These are phyloP conservation scores for Herpomyces periplanetae DNA, from an alignment of 2,329 filamentous ascomycete genomes.

Conservation along the genomic window DNA sequence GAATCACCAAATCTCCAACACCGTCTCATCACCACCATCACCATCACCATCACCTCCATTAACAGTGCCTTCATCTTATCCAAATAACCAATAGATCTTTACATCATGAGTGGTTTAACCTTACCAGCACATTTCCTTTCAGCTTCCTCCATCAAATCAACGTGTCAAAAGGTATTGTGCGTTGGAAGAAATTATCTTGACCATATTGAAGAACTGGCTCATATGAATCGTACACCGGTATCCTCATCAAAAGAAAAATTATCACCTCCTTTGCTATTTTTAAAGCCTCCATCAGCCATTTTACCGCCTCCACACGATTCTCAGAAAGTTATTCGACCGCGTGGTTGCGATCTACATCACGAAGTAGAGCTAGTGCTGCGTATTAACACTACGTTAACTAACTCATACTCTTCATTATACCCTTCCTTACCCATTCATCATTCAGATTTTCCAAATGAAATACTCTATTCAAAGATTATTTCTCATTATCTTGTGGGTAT, in stretches of 20 bases:
- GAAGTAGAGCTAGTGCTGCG: constrained; percentile 76
- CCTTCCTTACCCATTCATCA: neutral
- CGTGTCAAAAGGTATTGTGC: constrained; percentile 39
- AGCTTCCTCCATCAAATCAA: constrained; percentile 11
- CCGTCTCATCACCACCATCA: no score
- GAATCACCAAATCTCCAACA: no score
- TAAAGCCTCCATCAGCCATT: constrained; percentile 66
- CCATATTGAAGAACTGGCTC: constrained; percentile 72
- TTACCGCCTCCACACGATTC: constrained; percentile 19
- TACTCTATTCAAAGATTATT: neutral
- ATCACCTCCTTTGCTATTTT: constrained; percentile 98
- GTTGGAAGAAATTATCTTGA: constrained; percentile 91
- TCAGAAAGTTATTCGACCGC: constrained; percentile 24
- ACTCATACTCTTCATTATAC: constrained; percentile 18
- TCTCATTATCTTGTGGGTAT: constrained; percentile 56
- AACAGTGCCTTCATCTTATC: no score
- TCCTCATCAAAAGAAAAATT: no score
- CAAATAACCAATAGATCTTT: no score
- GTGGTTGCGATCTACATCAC: constrained; percentile 54
- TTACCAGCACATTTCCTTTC: no score
- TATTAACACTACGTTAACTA: constrained; percentile 37
- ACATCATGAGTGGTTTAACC: no score
- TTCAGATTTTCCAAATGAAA: neutral
- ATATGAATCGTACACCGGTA: constrained; percentile 46
- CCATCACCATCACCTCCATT: no score